phyloP scores from a whole-genome alignment of 129 eudicot genomes.

The Lactuca saligna region DNA sequence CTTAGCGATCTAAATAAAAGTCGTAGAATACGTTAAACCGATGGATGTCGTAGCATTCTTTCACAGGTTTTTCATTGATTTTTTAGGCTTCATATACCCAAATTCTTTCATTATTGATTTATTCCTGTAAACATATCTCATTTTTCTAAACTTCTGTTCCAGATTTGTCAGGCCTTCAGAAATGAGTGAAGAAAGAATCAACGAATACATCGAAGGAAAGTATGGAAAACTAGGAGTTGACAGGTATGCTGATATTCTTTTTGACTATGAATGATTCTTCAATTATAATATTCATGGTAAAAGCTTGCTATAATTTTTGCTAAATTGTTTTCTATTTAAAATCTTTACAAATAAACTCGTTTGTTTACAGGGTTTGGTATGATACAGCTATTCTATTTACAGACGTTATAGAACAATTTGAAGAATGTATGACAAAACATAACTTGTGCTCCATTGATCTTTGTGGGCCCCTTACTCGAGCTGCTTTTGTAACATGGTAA shows the following conservation, averaged over 20 bases:
- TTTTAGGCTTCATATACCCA: neutral
- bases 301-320: neutral
- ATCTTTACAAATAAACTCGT: neutral
- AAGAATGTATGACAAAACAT: constrained; percentile 70
- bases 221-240: constrained; percentile 85
- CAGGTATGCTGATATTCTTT: constrained; percentile 45
- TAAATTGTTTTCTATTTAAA: neutral
- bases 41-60: constrained; percentile 79
- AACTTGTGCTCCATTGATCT: constrained; percentile 51
- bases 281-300: neutral
- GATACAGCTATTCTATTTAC: constrained; percentile 84
- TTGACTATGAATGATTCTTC: neutral
- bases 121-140: neutral
- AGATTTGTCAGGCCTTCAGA: constrained; percentile 95
- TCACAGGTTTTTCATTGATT: constrained; percentile 63
- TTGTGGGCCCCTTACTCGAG: constrained; percentile 52
- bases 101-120: neutral
- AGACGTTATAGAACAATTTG: constrained; percentile 79
- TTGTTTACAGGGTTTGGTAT: constrained; percentile 86
- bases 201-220: constrained; percentile 85
- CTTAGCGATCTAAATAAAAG: too few species aligned
- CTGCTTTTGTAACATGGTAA: constrained; percentile 97
- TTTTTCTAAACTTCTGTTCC: constrained; percentile 22
- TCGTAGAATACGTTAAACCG: too few species aligned
- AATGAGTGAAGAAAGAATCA: constrained; percentile 77